Percentiles rank a stretch among this genome's conserved stretches.
Conservation (phyloP, 371 early-diverging fungal species). For the Vairimorpha necatrix region DNA sequence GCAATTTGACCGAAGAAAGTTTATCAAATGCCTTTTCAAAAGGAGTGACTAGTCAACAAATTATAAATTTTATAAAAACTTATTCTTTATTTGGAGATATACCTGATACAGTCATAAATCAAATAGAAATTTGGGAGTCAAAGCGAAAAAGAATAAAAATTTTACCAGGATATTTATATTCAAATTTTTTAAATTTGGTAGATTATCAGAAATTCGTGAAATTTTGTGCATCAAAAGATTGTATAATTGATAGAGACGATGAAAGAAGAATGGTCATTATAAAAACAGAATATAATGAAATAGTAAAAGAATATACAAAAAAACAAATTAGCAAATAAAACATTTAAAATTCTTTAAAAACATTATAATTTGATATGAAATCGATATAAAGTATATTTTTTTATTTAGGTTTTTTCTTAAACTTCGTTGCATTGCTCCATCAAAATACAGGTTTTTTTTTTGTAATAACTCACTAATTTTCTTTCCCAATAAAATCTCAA, state of each 20-base stretch:
- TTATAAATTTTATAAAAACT: conserved; percentile 61
- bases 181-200: conserved; percentile 68
- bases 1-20: conserved; percentile 80
- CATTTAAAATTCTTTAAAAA: not conserved
- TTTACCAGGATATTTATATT: conserved; percentile 70
- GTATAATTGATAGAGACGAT: conserved; percentile 44
- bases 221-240: conserved; percentile 45
- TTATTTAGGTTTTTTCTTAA: too few relatives aligned
- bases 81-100: conserved; percentile 58
- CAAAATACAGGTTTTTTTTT: too few relatives aligned
- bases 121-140: conserved; percentile 89
- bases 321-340: not conserved
- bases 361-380: too few relatives aligned
- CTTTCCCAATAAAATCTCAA: too few relatives aligned
- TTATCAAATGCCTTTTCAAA: conserved; percentile 76
- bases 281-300: conserved; percentile 39
- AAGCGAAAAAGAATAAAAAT: conserved; percentile 75
- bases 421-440: too few relatives aligned
- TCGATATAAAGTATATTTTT: too few relatives aligned
- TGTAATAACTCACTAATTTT: too few relatives aligned
- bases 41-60: conserved; percentile 90
- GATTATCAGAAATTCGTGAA: conserved; percentile 58
- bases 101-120: conserved; percentile 84
- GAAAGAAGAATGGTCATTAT: conserved; percentile 60
- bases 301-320: conserved; percentile 58